phyloP scores from a whole-genome alignment of 371 early-diverging fungal species.

The Mucor piriformis region DNA sequence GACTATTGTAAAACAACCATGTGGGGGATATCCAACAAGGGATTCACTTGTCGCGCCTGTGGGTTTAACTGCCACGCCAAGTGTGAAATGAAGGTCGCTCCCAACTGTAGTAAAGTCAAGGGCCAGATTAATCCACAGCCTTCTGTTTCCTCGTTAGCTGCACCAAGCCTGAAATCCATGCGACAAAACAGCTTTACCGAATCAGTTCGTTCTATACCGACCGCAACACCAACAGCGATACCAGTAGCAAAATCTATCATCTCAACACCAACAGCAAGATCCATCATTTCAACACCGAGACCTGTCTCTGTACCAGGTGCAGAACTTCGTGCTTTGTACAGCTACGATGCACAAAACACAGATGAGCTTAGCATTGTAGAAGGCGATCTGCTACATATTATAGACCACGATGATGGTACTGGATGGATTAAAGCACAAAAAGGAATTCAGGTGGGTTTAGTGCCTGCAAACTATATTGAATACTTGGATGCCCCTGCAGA shows the following conservation, averaged over 20 bases:
- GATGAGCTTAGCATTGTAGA: conserved; percentile 75
- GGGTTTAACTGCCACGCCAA: conserved; percentile 84
- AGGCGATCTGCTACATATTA: conserved; percentile 68
- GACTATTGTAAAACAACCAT: conserved; percentile 76
- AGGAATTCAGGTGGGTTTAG: conserved; percentile 54
- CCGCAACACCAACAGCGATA: not conserved
- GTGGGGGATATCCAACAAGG: conserved; percentile 80
- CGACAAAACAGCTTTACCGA: conserved; percentile 1
- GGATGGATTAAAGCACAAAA: conserved; percentile 79
- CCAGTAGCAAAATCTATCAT: not conserved
- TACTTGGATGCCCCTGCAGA: not conserved
- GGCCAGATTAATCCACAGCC: conserved; percentile 60
- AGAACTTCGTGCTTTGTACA: conserved; percentile 46
- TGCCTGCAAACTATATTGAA: conserved; percentile 75
- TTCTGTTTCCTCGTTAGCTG: not conserved
- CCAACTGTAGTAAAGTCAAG: conserved; percentile 68
- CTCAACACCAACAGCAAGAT: not conserved
- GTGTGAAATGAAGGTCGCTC: conserved; percentile 86
- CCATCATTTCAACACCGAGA: too few relatives aligned
- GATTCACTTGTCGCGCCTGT: conserved; percentile 80
- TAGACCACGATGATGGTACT: conserved; percentile 62
- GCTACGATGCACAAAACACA: conserved; percentile 72
- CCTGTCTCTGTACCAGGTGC: not conserved
- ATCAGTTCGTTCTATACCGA: not conserved
- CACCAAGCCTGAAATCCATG: not conserved